Evolutionary conservation across 2,329 filamentous ascomycete species (phyloP).

Genomic region (Akanthomyces muscarius): DNA sequence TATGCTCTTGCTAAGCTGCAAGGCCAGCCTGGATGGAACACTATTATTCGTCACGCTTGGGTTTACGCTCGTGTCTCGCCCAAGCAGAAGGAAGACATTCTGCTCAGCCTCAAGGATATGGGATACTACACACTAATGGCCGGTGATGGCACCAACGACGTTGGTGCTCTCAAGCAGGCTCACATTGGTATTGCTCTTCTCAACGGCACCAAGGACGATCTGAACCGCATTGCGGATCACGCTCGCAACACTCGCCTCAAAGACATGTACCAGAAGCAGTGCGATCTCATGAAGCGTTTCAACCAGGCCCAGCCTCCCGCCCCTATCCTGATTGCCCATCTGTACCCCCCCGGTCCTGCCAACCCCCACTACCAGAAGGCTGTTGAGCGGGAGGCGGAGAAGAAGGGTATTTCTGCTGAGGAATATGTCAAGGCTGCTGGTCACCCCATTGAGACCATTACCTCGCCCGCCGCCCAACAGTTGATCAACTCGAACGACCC

Average conservation of each 20-base stretch:
- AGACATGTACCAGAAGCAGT: constrained; percentile 96
- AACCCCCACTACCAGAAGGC: constrained; percentile 97
- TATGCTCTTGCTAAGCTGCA: constrained; percentile 90
- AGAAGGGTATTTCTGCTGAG: constrained; percentile 64
- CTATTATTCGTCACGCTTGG: constrained; percentile 86
- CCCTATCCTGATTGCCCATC: constrained; percentile 84
- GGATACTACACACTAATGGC: constrained; percentile 99
- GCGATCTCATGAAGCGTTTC: constrained; percentile 86
- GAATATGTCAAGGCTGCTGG: constrained; percentile 53
- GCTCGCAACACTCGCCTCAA: constrained; percentile 96
- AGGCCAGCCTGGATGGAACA: constrained; percentile 68
- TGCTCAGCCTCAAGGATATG: constrained; percentile 92
- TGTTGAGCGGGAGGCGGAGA: constrained; percentile 77
- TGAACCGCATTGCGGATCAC: constrained; percentile 89
- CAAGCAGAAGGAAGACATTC: constrained; percentile 97
- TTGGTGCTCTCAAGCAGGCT: constrained; percentile 94
- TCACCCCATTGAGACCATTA: constrained; percentile 57
- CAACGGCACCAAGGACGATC: constrained; percentile 88
- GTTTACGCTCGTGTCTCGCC: constrained; percentile 97
- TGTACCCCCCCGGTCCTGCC: constrained; percentile 83
- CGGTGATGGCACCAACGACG: constrained; percentile 96
- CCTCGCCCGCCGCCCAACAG: constrained; percentile 61
- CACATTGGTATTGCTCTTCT: constrained; percentile 95
- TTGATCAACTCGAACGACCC: constrained; percentile 40
- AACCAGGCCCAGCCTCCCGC: constrained; percentile 92